Evolutionary conservation across 2,329 filamentous ascomycete genomes (phyloP), one percentile per base, ranked within the genome.

Genomic region (Diaporthe australafricana): DNA sequence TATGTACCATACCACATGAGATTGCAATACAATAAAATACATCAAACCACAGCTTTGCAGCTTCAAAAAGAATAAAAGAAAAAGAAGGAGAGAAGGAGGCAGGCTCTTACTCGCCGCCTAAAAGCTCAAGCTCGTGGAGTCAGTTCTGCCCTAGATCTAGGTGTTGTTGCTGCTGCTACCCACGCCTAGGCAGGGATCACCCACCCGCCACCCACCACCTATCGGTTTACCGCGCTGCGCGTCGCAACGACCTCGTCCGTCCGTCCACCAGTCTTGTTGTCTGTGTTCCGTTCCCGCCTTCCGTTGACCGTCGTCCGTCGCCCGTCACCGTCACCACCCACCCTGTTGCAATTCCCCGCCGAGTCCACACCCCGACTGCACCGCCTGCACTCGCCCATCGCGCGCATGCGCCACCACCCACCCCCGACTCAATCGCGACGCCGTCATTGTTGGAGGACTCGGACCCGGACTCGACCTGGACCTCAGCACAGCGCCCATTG

Each of bases 201-300:
- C 27, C 47, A 45, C 68, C 67, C 17, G 52, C 22, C 45, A 11
- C 57, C 66, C 63, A 67, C 45, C 35, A 52, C 30, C 45, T 30
- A 25, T 63, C 47, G 68, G 35, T 35, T 70, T 70, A 60, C 53
- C 56, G 68, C 68, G 47, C 55, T 65, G 71, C 69, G 71, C 45
- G 72, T 73, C 72, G 65, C 72, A 69, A 70, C 68, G 20, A 63
- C 38, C 35, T 48, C 68, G 47, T 40, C 67, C 45, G 57, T 48
- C 55, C 55, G 42, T n/a, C 68, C 68, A 50, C 55, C 47, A 52
- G 14, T 22, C 20, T n/a, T 35, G 32, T 35, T 60, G 38, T 42
- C 35, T 45, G 52, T 53, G 63, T 32, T 20, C 30, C 65, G 27
- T 68, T 50, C 47, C 50, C 63, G 40, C 53, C 32, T 66, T 22